Conservation (phyloP, 1,284 basidiomycete genomes). For the Rhodotorula sp. region DNA sequence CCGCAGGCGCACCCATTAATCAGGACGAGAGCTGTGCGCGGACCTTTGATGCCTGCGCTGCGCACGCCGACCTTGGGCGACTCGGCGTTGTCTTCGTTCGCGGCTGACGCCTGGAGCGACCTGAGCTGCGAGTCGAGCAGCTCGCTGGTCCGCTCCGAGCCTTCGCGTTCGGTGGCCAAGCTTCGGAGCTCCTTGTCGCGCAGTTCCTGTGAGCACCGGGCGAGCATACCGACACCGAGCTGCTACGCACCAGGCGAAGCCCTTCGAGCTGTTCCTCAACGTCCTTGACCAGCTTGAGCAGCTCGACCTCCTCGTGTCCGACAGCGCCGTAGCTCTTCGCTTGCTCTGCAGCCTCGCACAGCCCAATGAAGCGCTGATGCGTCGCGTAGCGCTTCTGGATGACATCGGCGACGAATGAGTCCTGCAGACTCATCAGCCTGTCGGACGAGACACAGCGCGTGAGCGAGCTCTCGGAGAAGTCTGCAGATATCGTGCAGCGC, state of each 20-base stretch:
- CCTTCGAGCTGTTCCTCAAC: too few species aligned
- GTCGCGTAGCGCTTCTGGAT: too few species aligned
- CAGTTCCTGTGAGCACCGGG: too few species aligned
- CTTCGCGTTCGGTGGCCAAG: not conserved
- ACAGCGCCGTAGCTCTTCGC: too few species aligned
- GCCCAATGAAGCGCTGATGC: too few species aligned
- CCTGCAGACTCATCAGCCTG: not conserved
- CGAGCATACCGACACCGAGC: too few species aligned
- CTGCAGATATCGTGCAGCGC: not conserved
- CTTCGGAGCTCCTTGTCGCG: too few species aligned
- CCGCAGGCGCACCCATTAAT: constrained; percentile 1
- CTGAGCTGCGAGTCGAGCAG: not conserved
- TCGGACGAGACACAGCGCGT: too few species aligned
- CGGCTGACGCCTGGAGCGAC: not conserved
- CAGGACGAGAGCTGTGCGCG: not conserved
- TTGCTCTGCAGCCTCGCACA: too few species aligned
- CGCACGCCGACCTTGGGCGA: not conserved
- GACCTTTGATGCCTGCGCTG: not conserved
- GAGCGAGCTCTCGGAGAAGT: not conserved
- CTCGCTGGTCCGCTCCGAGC: not conserved
- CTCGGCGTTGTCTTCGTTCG: not conserved
- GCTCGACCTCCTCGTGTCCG: too few species aligned
- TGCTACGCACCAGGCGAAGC: too few species aligned
- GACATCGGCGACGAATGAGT: not conserved
- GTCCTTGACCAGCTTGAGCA: too few species aligned